Evolutionary conservation across 202 grass and related monocot species (phyloP), one percentile per base, ranked within the genome.

Genomic region (Tripidium arundinaceum): DNA sequence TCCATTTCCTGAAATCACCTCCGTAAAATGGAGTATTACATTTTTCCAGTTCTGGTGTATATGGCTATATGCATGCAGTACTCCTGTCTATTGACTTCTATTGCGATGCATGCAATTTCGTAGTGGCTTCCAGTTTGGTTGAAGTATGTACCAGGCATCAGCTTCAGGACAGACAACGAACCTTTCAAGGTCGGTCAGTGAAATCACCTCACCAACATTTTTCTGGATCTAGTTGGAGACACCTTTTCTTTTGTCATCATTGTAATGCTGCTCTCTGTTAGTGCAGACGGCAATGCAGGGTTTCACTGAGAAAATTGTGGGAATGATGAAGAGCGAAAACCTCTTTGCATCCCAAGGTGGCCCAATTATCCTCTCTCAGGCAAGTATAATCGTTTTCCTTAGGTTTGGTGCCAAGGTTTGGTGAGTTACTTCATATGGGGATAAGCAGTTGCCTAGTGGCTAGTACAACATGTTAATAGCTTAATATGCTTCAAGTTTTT

Each of bases 291-390:
- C 96, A 28, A 99, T 99, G 96, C 96, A 99, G 65, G 90, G 83
- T 59, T 99, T 99, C 74, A 91, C 96, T 7, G 76, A 99, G 79
- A 99, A 99, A 72, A 99, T 99, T 61, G 96, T 99, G 61, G 79
- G 83, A 21, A 73, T 93, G 83, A 99, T 99, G 96, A 96, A 99
- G 80, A 93, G 82, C 13, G 96, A 99, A 70, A 46, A 86, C 18
- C 88, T 99, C 50, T 99, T 93, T 96, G 96, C 90, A 50, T 96
- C 96, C 69, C 92, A 99, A 77, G 96, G 92, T 28, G 96, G 96
- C 29, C 96, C 96, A 3, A 99, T 99, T 73, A 99, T 99, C 75
- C 92, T 99, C 67, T 99, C 96, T n/a, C 96, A 99, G 90, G 96
- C 33, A 85, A 82, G 90, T 89, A 76, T 61, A 37, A 4, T 18